Conservation (phyloP, 345 rosid genomes). For the Durio zibethinus region DNA sequence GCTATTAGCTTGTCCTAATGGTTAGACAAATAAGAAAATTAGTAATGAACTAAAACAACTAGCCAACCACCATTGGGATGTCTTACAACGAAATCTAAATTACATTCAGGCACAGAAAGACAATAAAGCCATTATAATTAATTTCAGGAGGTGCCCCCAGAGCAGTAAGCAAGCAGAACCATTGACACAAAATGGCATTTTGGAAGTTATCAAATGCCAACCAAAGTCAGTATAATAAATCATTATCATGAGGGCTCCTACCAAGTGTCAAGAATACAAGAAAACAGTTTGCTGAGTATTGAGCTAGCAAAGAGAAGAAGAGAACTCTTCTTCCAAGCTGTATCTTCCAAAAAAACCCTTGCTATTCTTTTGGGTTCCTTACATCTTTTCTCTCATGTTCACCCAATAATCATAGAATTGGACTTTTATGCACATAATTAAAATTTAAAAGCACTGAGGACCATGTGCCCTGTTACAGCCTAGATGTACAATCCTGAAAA, state of each 20-base stretch:
- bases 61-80: neutral
- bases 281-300: neutral
- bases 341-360: neutral
- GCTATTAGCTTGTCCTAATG: constrained; percentile 50
- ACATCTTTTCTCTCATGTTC: neutral
- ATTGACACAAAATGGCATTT: neutral
- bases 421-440: neutral
- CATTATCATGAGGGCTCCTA: neutral
- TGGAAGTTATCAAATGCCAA: neutral
- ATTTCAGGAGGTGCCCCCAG: neutral
- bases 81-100: neutral
- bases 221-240: neutral
- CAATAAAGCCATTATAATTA: neutral
- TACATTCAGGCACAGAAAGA: neutral
- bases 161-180: neutral
- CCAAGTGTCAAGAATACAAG: neutral
- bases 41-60: neutral
- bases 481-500: neutral
- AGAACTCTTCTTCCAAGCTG: neutral
- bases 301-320: neutral
- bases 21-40: constrained; percentile 15
- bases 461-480: neutral
- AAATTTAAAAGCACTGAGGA: neutral
- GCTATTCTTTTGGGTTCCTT: neutral
- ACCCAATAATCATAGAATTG: neutral